Percentiles rank a stretch among this genome's conserved stretches.
These are phyloP conservation scores for Thalassiosira ordinaria DNA, from an alignment of 352 stramenopile species.

Conservation along the genomic window DNA sequence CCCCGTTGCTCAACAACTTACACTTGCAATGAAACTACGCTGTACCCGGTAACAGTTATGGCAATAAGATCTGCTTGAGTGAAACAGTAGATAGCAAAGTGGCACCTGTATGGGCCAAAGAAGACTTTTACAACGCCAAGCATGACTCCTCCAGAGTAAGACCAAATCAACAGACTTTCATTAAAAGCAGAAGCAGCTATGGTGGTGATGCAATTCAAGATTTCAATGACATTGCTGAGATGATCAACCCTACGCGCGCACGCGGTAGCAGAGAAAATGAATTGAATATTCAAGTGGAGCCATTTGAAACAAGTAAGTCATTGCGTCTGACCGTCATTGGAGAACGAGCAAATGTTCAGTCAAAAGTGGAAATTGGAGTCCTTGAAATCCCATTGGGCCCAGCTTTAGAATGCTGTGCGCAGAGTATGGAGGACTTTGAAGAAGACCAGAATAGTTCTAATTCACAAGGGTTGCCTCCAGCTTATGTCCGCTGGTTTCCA, in stretches of 20 bases:
- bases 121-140: conserved; percentile 37
- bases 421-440: conserved; percentile 68
- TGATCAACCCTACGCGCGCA: conserved; percentile 45
- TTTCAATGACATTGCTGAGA: conserved; percentile 57
- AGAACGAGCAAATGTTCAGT: conserved; percentile 63
- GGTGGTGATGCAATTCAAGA: conserved; percentile 28
- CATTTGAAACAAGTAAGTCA: conserved; percentile 83
- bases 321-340: conserved; percentile 82
- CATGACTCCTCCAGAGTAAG: conserved; percentile 8
- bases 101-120: conserved; percentile 71
- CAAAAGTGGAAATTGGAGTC: conserved; percentile 80
- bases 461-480: conserved; percentile 35
- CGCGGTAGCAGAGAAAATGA: conserved; percentile 66
- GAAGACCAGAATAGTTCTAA: conserved; percentile 45
- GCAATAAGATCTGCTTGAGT: conserved; percentile 59
- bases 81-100: conserved; percentile 82
- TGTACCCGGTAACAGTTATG: conserved; percentile 48
- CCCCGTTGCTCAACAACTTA: not conserved
- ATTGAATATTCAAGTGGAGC: conserved; percentile 75
- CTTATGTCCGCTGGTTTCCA: conserved; percentile 84
- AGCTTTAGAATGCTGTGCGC: conserved; percentile 75
- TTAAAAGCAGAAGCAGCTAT: conserved; percentile 2
- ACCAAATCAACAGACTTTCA: conserved; percentile 6
- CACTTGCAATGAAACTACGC: not conserved
- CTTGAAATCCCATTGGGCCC: conserved; percentile 77